These are phyloP conservation scores for Prunus mume DNA, from an alignment of 306 rosid species.

Conservation along the genomic window DNA sequence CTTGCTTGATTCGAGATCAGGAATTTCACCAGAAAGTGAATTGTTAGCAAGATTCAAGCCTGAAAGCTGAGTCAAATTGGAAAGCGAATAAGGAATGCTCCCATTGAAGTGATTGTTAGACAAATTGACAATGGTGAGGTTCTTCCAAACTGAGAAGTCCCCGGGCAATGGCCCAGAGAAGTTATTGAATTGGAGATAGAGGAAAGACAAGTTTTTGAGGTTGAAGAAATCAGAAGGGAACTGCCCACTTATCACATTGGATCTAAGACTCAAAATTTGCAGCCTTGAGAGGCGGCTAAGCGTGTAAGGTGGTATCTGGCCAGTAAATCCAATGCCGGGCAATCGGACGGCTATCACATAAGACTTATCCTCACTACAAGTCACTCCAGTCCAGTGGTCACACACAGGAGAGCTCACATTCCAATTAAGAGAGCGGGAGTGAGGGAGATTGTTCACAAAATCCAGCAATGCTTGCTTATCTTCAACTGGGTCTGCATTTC, in stretches of 20 bases:
- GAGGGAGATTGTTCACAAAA: slow-evolving; percentile 52
- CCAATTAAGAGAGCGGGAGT: slow-evolving; percentile 72
- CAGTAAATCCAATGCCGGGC: slow-evolving; percentile 76
- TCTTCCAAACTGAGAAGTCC: slow-evolving; percentile 70
- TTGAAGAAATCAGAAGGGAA: slow-evolving; percentile 64
- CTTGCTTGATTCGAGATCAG: slow-evolving; percentile 42
- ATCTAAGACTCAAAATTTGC: slow-evolving; percentile 70
- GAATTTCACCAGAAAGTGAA: slow-evolving; percentile 62
- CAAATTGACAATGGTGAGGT: slow-evolving; percentile 56
- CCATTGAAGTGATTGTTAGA: slow-evolving; percentile 68
- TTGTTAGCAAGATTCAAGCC: slow-evolving; percentile 74
- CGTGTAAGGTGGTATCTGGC: slow-evolving; percentile 65
- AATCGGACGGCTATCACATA: slow-evolving; percentile 55
- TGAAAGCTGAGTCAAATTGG: slow-evolving; percentile 46
- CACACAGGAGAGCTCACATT: slow-evolving; percentile 48
- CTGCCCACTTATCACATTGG: slow-evolving; percentile 57
- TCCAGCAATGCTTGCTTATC: slow-evolving; percentile 77
- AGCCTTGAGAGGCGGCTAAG: slow-evolving; percentile 59
- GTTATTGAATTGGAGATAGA: slow-evolving; percentile 78
- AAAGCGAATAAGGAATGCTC: slow-evolving; percentile 57
- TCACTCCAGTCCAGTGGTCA: slow-evolving; percentile 69
- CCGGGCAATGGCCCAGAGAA: slow-evolving; percentile 65
- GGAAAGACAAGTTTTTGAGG: slow-evolving; percentile 60
- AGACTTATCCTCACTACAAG: slow-evolving; percentile 52
- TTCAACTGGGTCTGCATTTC: slow-evolving; percentile 60